Base-by-base conservation (phyloP, 345 rosid genomes). In the Rhodomyrtus tomentosa region DNA sequence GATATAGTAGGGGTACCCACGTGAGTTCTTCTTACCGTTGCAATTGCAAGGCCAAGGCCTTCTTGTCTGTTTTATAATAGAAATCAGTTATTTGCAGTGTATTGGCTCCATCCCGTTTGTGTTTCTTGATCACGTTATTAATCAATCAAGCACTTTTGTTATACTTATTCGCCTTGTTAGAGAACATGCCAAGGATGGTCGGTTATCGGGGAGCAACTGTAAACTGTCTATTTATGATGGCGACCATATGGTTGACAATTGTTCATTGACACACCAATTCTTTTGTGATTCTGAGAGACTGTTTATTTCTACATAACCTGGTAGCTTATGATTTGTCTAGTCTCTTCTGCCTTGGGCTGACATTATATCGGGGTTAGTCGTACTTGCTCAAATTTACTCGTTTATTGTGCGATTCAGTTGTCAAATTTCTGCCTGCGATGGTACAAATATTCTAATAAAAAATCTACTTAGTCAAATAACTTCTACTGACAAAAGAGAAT, bases 1-100 rank as follows among this genome's bases (percentile, higher is more conserved):
- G 87, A 90, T 85, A 86, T 96, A 55, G 87, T 89, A 86, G 98
- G 98, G 52, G 88, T 95, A 85, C 95, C 98, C 86, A 93, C 89
- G 98, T 95, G 92, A 92, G 98, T 92, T 88, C 80, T 76, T 36
- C 82, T 83, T 82, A 51, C 81, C 82, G 10, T 49, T 45, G 82
- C 29, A n/a, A 32, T 45, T 25, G 24, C 59, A 76, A 52, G 79
- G 40, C 79, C 79, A 36, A 36, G 76, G 45, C 79, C 79, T 36
- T 36, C 45, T 36, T 68, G 24, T 68, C 32, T 11, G 55, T 42
- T 42, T n/a, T 82, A 12, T 27, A 18, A 13, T 50, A 81, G 82
- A 81, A 50, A n/a, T 50, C 56, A n/a, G 56, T 50, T 27, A 27
- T 81, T 81, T 81, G 50, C 82, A 68, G 79, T 68, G 45, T 18